Percentiles rank a stretch among this genome's conserved stretches.
Conservation (phyloP, 2,329 filamentous ascomycete genomes). For the Magnaporthiopsis incrustans region DNA sequence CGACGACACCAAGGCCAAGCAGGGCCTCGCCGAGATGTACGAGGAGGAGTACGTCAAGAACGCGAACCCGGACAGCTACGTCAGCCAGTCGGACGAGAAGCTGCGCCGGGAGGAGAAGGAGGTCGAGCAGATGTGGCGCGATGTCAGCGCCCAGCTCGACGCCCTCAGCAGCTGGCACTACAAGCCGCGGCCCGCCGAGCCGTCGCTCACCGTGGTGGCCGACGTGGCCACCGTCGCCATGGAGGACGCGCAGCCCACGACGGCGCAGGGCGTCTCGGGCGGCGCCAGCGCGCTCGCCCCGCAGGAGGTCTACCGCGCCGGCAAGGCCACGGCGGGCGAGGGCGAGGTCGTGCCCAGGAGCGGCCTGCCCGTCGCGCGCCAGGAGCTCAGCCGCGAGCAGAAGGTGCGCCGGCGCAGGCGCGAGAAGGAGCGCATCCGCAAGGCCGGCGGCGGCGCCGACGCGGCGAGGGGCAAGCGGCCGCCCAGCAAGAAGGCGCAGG, state of each 20-base stretch:
- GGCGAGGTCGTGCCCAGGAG: slow-evolving; percentile 70
- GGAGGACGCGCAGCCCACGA: slow-evolving; percentile 89
- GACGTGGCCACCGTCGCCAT: slow-evolving; percentile 89
- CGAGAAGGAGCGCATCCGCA: slow-evolving; percentile 78
- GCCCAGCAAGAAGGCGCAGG: slow-evolving; percentile 50
- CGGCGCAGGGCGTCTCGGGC: slow-evolving; percentile 63
- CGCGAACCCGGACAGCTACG: slow-evolving; percentile 68
- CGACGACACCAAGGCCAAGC: slow-evolving; percentile 78
- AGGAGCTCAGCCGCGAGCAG: slow-evolving; percentile 85
- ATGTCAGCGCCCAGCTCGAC: slow-evolving; percentile 73
- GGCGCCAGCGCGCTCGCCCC: slow-evolving; percentile 74
- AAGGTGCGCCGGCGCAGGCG: slow-evolving; percentile 68
- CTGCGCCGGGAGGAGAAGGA: slow-evolving; percentile 74
- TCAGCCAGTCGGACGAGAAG: slow-evolving; percentile 77
- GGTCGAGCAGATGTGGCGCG: slow-evolving; percentile 75
- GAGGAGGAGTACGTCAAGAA: slow-evolving; percentile 82
- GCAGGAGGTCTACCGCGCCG: slow-evolving; percentile 87
- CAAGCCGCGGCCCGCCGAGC: slow-evolving; percentile 76
- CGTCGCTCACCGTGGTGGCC: slow-evolving; percentile 77
- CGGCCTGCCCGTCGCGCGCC: slow-evolving; percentile 67
- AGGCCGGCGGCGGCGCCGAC: slow-evolving; percentile 33
- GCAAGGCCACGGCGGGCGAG: slow-evolving; percentile 52
- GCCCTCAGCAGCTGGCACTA: slow-evolving; percentile 91
- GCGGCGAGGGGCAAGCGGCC: slow-evolving; percentile 37
- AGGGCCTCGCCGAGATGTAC: slow-evolving; percentile 86